phyloP scores from a whole-genome alignment of 1,139 yeast genomes.

The Blastobotrys malaysiensis region DNA sequence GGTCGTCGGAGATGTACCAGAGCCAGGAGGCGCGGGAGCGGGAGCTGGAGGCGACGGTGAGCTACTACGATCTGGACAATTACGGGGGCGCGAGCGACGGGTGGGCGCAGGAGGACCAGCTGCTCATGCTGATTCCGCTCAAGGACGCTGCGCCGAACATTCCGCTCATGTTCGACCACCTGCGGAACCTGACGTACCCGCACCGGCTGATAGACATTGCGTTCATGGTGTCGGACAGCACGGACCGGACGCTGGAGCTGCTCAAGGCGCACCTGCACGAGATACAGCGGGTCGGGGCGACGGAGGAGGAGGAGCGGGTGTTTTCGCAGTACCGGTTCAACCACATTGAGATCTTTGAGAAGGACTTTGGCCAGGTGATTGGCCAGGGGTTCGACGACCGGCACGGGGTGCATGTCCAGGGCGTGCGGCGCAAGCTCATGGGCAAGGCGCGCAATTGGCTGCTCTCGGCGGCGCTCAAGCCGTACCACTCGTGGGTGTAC shows the following conservation, averaged over 20 bases:
- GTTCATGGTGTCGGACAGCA: slow-evolving; percentile 58
- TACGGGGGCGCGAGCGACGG: slow-evolving; percentile 47
- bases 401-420: slow-evolving; percentile 71
- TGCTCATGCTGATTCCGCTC: slow-evolving; percentile 58
- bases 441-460: slow-evolving; percentile 72
- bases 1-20: background rate
- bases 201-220: slow-evolving; percentile 59
- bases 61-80: slow-evolving; percentile 48
- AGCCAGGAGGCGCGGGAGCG: background rate
- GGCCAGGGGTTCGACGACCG: slow-evolving; percentile 82
- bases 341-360: slow-evolving; percentile 38
- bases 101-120: slow-evolving; percentile 49
- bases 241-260: slow-evolving; percentile 57
- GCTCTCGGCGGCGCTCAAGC: slow-evolving; percentile 54
- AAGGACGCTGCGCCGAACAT: slow-evolving; percentile 62
- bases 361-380: slow-evolving; percentile 64
- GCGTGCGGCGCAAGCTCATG: slow-evolving; percentile 67
- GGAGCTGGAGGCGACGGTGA: slow-evolving; percentile 36
- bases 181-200: slow-evolving; percentile 57
- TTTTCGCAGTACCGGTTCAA: background rate
- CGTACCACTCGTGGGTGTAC: slow-evolving; percentile 72
- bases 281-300: slow-evolving; percentile 33
- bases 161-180: slow-evolving; percentile 58
- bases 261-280: slow-evolving; percentile 56
- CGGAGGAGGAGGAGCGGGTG: background rate